Conservation (phyloP, 2,329 filamentous ascomycete genomes). For the Zopfia rhizophila region DNA sequence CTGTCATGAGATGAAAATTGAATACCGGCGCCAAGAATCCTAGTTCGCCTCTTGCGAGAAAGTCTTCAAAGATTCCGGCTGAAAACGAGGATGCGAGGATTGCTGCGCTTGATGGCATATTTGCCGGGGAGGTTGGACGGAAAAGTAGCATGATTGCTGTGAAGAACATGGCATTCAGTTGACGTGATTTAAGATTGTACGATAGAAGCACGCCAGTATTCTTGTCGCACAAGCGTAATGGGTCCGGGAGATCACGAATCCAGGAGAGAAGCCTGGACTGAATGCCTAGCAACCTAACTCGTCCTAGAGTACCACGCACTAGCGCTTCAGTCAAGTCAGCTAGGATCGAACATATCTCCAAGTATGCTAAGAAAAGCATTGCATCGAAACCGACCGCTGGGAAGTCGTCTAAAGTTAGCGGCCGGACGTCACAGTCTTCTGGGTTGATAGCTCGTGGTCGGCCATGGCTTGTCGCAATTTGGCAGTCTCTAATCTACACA, state of each 20-base stretch:
- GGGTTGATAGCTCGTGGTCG: too few relatives aligned
- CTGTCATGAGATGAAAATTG: slow-evolving; percentile 8
- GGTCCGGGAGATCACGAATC: neutral
- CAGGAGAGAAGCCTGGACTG: neutral
- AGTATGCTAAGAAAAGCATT: slow-evolving; percentile 4
- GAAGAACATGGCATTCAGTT: slow-evolving; percentile 7
- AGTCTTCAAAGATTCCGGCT: slow-evolving; percentile 7
- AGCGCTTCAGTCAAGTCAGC: slow-evolving; percentile 1
- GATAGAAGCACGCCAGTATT: neutral
- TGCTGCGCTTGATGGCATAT: neutral
- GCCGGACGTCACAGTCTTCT: too few relatives aligned
- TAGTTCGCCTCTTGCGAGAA: slow-evolving; percentile 4
- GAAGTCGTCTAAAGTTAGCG: too few relatives aligned
- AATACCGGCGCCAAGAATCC: slow-evolving; percentile 2
- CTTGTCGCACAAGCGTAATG: neutral
- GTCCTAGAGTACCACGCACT: slow-evolving; percentile 1
- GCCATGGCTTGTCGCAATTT: too few relatives aligned
- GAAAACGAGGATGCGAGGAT: slow-evolving; percentile 5
- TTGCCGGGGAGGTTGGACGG: neutral
- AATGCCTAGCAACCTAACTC: neutral
- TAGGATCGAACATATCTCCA: slow-evolving; percentile 1
- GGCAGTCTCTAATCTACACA: too few relatives aligned
- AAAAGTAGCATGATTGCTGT: slow-evolving; percentile 6
- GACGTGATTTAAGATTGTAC: slow-evolving; percentile 1
- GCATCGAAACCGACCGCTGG: too few relatives aligned